Evolutionary conservation across 2,329 filamentous ascomycete genomes (phyloP).

Genomic region (Trichoderma pleuroti): DNA sequence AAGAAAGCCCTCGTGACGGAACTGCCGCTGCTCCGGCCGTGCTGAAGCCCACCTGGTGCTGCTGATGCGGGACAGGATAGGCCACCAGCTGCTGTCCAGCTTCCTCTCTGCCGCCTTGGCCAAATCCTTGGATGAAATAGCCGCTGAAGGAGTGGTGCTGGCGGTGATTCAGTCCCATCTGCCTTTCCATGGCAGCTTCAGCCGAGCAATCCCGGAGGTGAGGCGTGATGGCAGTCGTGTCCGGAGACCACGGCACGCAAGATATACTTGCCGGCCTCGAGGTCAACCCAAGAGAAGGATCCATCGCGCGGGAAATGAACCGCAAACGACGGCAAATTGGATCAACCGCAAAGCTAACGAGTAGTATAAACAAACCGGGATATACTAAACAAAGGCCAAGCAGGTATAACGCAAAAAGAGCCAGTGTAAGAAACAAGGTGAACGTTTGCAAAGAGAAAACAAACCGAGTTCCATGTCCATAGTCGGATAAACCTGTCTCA

Average conservation of each 20-base stretch:
- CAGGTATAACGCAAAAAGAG: neutral
- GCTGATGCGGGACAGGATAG: neutral
- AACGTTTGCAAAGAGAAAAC: neutral
- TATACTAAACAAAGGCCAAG: neutral
- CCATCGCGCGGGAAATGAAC: constrained; percentile 2
- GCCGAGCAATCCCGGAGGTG: constrained; percentile 14
- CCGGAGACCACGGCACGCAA: constrained; percentile 2
- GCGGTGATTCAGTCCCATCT: neutral
- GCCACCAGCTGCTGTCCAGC: neutral
- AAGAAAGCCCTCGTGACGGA: neutral
- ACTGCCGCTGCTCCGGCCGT: neutral
- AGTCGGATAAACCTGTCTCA: neutral
- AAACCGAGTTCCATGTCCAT: neutral
- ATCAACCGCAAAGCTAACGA: neutral
- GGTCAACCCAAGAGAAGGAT: constrained; percentile 1
- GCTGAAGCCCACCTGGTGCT: neutral
- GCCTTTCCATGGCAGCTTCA: constrained; percentile 6
- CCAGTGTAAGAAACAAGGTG: neutral
- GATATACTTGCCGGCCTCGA: constrained; percentile 14
- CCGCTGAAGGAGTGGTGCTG: neutral
- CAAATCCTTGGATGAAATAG: neutral
- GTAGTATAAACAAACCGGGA: neutral
- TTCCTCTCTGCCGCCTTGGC: neutral
- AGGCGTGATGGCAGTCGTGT: neutral
- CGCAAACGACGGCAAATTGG: neutral